These are phyloP conservation scores for Lactarius deliciosus DNA, from an alignment of 768 basidiomycete genomes.

Conservation along the genomic window DNA sequence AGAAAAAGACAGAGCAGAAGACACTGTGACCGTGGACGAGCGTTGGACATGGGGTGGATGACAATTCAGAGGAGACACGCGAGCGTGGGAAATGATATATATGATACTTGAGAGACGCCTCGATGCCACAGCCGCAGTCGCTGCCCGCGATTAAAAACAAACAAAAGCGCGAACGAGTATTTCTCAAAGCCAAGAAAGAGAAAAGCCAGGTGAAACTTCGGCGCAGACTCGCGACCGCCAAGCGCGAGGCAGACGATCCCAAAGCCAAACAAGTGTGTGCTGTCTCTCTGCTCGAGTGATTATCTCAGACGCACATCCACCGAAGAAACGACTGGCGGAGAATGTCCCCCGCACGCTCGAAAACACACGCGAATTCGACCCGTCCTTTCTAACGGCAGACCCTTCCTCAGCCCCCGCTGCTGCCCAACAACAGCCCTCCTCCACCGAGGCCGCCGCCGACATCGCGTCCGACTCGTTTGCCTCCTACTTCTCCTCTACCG, in stretches of 20 bases:
- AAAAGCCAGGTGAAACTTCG: slow-evolving; percentile 82
- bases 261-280: slow-evolving; percentile 68
- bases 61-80: slow-evolving; percentile 8
- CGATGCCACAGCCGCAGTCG: slow-evolving; percentile 51
- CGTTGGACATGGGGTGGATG: slow-evolving; percentile 17
- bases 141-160: slow-evolving; percentile 83
- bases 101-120: neutral
- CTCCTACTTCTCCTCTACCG: slow-evolving; percentile 66
- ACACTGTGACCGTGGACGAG: slow-evolving; percentile 23
- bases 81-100: neutral
- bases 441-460: slow-evolving; percentile 63
- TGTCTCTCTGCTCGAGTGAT: neutral
- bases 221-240: slow-evolving; percentile 72
- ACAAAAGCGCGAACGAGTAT: slow-evolving; percentile 77
- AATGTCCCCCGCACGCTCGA: slow-evolving; percentile 93
- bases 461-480: slow-evolving; percentile 76
- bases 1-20: slow-evolving; percentile 42
- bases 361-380: slow-evolving; percentile 86
- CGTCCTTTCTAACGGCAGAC: slow-evolving; percentile 59
- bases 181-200: slow-evolving; percentile 69
- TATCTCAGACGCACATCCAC: neutral
- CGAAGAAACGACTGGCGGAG: slow-evolving; percentile 74
- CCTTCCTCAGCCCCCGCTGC: slow-evolving; percentile 36
- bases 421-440: slow-evolving; percentile 38
- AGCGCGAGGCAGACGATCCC: slow-evolving; percentile 74